Conservation (phyloP, 139 green algal genomes). For the Astrephomene gubernaculifera region DNA sequence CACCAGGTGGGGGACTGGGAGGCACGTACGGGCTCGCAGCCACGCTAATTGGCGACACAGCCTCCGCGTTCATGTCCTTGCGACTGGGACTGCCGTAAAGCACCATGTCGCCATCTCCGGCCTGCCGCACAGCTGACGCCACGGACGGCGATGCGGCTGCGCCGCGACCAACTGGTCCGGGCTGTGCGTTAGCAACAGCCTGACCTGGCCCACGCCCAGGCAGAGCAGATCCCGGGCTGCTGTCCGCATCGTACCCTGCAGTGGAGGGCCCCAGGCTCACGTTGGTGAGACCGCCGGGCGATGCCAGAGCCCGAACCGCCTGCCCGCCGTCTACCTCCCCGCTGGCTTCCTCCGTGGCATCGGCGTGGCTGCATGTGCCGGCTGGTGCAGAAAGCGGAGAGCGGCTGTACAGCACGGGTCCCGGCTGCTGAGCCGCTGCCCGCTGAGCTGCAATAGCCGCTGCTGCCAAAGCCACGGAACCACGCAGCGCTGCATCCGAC, state of each 20-base stretch:
- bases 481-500: not conserved
- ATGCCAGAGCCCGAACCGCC: no score
- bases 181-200: no score
- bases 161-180: not conserved
- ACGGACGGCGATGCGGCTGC: not conserved
- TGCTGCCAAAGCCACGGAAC: not conserved
- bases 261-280: no score
- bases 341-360: no score
- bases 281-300: no score
- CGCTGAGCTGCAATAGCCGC: not conserved
- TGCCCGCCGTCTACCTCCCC: no score
- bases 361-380: no score
- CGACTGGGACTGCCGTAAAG: constrained; percentile 18
- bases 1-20: not conserved
- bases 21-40: constrained; percentile 14
- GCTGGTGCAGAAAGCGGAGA: no score
- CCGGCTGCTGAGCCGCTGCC: not conserved
- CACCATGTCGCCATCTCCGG: constrained; percentile 1
- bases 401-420: constrained; percentile 28
- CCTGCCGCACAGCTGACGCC: not conserved
- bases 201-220: no score
- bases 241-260: no score
- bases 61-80: not conserved
- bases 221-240: no score
- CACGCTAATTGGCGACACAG: not conserved